Evolutionary conservation across 257 asterid species (phyloP), one percentile per base, ranked within the genome.

Genomic region (Prunella vulgaris): DNA sequence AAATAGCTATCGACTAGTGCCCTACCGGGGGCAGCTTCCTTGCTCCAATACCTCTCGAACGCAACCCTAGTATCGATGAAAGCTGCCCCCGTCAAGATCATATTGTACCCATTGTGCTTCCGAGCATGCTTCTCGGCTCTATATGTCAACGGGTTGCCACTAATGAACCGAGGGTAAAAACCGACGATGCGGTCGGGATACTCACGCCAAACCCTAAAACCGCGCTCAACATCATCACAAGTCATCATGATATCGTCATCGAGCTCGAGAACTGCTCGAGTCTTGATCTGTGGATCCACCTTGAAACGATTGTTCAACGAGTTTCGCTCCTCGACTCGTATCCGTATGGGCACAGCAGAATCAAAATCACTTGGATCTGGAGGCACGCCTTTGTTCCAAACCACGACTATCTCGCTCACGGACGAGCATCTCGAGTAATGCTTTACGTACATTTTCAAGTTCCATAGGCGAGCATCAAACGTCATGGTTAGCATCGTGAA

Each of bases 181-280:
- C 99, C 97, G 0, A 94, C 97, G 0, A 94, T 85, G 62, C 86
- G 65, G 12, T 87, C 92, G 0, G 97, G 96, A 63, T 81, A 73
- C 79, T 86, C 93, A 0, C 99, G 89, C 97, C 99, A 94, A 4
- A 86, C 95, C 79, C 75, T 74, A 60, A 94, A 94, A 2, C 99
- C 99, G 0, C 97, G 86, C 76, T 94, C 99, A 12, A 94, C 62
- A 30, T 94, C 97, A 30, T 94, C 90, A 15, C 99, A 94, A 0
- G 82, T 78, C 99, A 93, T 90, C 97, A 90, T 93, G 56, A 93
- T 93, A 58, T 90, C 99, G 8, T 93, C 99, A 13, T 94, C 99
- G 0, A 94, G 96, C 84, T 94, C 96, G 12, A 94, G 93, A 48
- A 91, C 95, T 0, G 87, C 96, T 3, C 93, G 92, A 1, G 97